Evolutionary conservation across 2,329 filamentous ascomycete species (phyloP).

Genomic region (Neonectria hederae): DNA sequence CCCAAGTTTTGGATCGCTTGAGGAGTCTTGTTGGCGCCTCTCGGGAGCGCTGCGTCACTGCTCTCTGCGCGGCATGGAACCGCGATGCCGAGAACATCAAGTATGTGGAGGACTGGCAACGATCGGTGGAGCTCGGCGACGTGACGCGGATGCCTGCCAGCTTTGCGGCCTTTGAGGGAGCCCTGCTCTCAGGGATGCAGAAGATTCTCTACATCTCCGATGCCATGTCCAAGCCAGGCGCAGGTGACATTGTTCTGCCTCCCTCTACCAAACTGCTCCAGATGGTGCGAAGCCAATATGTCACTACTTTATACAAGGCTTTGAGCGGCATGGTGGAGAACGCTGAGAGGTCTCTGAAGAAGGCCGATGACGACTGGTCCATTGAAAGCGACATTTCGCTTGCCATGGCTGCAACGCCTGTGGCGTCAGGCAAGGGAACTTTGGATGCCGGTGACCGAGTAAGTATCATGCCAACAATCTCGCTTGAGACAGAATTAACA

Average conservation of each 20-base stretch:
- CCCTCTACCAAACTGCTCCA: conserved; percentile 89
- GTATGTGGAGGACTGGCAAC: conserved; percentile 91
- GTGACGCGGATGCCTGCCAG: conserved; percentile 90
- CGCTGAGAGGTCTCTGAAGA: conserved; percentile 78
- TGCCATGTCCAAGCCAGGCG: conserved; percentile 77
- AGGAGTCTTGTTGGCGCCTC: conserved; percentile 79
- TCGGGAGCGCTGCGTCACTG: conserved; percentile 85
- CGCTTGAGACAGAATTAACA: conserved; percentile 35
- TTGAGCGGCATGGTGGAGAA: conserved; percentile 97
- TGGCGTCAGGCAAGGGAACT: conserved; percentile 55
- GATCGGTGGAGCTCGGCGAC: conserved; percentile 82
- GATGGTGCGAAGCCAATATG: conserved; percentile 91
- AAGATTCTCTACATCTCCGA: conserved; percentile 95
- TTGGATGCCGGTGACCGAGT: conserved; percentile 67
- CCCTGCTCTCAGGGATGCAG: conserved; percentile 86
- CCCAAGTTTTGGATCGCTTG: conserved; percentile 74
- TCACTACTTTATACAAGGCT: conserved; percentile 92
- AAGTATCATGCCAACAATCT: conserved; percentile 41
- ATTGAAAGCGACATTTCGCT: conserved; percentile 57
- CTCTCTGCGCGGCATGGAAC: conserved; percentile 91
- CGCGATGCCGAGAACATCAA: conserved; percentile 93
- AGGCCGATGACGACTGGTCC: conserved; percentile 70
- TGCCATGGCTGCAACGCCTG: conserved; percentile 46
- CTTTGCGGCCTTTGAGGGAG: conserved; percentile 86
- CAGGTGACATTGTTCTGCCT: conserved; percentile 81